These are phyloP conservation scores for Pyricularia sp. DNA, from an alignment of 2,329 filamentous ascomycete genomes.

Conservation along the genomic window DNA sequence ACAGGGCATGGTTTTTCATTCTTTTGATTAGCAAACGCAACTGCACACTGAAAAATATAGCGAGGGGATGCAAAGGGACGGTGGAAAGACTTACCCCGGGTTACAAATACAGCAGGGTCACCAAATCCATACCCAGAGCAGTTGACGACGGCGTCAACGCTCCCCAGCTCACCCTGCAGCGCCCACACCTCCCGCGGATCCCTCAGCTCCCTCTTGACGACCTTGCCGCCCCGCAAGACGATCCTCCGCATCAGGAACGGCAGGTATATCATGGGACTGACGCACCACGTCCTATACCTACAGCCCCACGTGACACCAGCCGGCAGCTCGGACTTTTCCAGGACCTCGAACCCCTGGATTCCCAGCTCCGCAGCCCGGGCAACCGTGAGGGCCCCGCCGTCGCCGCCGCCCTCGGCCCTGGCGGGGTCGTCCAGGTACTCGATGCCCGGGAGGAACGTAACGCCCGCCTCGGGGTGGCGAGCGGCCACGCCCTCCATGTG, in stretches of 20 bases:
- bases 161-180: constrained; percentile 17
- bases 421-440: constrained; percentile 40
- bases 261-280: constrained; percentile 46
- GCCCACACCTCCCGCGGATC: constrained; percentile 28
- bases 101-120: constrained; percentile 28
- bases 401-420: constrained; percentile 6
- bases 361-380: constrained; percentile 22
- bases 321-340: constrained; percentile 27
- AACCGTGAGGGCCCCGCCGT: constrained; percentile 18
- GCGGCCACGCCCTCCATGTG: constrained; percentile 26
- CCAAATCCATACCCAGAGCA: constrained; percentile 35
- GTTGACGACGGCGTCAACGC: constrained; percentile 29
- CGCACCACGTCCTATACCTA: constrained; percentile 44
- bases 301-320: constrained; percentile 32
- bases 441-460: constrained; percentile 38
- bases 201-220: constrained; percentile 25
- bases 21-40: background rate
- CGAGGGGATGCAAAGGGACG: background rate
- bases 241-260: constrained; percentile 34
- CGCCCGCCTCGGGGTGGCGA: constrained; percentile 28
- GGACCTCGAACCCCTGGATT: constrained; percentile 27
- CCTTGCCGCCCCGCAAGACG: constrained; percentile 24
- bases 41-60: background rate
- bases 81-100: constrained; percentile 22
- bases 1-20: too few species aligned